Evolutionary conservation across 257 asterid genomes (phyloP).

Genomic region (Jacaranda copaia): DNA sequence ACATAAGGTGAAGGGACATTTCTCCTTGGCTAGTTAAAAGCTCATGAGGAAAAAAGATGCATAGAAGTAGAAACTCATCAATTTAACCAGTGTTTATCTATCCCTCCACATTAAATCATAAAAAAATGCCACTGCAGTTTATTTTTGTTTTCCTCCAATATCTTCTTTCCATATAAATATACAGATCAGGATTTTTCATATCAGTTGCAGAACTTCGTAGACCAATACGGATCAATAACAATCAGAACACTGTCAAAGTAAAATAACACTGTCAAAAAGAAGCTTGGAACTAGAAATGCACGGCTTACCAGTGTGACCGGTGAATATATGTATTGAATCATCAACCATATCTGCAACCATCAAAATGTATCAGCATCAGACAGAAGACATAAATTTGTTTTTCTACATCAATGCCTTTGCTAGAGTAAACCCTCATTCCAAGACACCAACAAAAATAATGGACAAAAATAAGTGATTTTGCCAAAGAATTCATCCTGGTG

Average conservation of each 20-base stretch:
- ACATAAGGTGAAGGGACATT: not conserved
- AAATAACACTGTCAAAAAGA: not conserved
- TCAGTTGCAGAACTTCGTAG: not conserved
- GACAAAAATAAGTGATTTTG: slow-evolving; percentile 2
- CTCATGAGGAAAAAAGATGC: not conserved
- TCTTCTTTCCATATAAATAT: not conserved
- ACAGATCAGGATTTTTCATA: slow-evolving; percentile 11
- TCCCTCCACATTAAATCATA: not conserved
- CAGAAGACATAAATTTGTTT: not conserved
- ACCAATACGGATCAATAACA: slow-evolving; percentile 12
- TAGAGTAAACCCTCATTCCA: not conserved
- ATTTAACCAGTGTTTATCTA: not conserved
- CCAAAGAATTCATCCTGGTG: not conserved
- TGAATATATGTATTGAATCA: slow-evolving; percentile 86
- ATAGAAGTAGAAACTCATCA: not conserved
- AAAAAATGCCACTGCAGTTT: not conserved
- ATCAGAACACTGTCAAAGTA: not conserved
- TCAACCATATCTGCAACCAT: slow-evolving; percentile 75
- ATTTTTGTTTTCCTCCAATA: not conserved
- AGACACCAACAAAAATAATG: not conserved
- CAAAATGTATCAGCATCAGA: slow-evolving; percentile 36
- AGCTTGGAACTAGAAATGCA: not conserved
- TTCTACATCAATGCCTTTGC: not conserved
- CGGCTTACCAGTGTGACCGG: slow-evolving; percentile 80
- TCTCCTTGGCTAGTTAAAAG: no score